Conservation (phyloP, 23 red algal genomes). For the Pyropia haitanensis region DNA sequence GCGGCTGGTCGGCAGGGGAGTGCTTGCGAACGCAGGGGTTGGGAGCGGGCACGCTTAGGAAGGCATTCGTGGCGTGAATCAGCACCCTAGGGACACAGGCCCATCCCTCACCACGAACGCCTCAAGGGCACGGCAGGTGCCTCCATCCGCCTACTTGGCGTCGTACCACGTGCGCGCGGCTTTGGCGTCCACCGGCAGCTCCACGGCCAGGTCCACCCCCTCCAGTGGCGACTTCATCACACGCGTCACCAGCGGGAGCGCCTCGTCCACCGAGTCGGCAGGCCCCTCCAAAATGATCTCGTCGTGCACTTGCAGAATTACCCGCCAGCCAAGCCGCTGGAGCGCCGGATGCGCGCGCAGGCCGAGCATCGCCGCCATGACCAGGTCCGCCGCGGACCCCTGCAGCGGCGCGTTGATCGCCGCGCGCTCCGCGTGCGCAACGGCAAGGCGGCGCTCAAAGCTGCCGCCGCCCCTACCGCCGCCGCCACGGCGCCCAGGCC, state of each 20-base stretch:
- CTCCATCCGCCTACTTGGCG: conserved; percentile 38
- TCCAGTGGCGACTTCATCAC: conserved; percentile 59
- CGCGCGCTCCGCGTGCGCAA: conserved; percentile 51
- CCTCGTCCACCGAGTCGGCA: conserved; percentile 43
- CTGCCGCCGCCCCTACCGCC: no score
- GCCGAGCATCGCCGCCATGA: conserved; percentile 80
- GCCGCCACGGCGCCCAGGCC: no score
- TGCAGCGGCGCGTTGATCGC: conserved; percentile 92
- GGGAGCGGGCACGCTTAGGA: no score
- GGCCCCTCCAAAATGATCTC: conserved; percentile 95
- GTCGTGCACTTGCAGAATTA: conserved; percentile 86
- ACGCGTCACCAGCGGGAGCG: conserved; percentile 31
- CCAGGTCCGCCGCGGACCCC: conserved; percentile 80
- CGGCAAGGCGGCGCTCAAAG: background rate
- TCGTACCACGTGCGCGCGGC: conserved; percentile 67
- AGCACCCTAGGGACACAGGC: no score
- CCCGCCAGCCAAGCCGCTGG: conserved; percentile 60
- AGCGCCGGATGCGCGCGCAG: conserved; percentile 38
- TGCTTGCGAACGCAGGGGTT: no score
- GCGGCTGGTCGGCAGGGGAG: no score
- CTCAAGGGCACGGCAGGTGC: no score
- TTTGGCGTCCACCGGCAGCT: conserved; percentile 54
- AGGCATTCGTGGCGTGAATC: no score
- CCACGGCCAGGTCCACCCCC: conserved; percentile 46
- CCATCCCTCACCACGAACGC: no score